These are phyloP conservation scores for Pogostemon cablin DNA, from an alignment of 257 asterid species.

Conservation along the genomic window DNA sequence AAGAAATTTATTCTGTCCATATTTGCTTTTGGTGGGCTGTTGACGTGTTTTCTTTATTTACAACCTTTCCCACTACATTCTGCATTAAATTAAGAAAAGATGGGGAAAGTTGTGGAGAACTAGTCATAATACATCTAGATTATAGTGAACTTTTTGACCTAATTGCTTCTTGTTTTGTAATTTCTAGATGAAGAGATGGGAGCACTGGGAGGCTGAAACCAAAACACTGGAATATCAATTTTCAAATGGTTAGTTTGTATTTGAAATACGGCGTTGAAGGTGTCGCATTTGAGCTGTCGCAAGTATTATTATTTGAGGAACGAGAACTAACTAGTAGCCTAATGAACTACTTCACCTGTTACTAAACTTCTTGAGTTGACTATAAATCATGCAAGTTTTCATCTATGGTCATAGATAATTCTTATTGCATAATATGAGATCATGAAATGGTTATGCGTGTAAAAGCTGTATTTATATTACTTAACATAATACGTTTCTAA, in stretches of 20 bases:
- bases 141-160: neutral
- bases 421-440: neutral
- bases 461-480: neutral
- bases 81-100: neutral
- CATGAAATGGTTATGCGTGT: constrained; percentile 1
- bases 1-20: neutral
- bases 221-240: constrained; percentile 67
- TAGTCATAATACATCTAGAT: neutral
- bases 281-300: too few relatives aligned
- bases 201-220: constrained; percentile 85
- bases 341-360: neutral
- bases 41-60: neutral
- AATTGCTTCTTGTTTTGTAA: constrained; percentile 10
- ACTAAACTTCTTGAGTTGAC: too few relatives aligned
- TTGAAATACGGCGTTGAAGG: too few relatives aligned
- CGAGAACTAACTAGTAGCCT: too few relatives aligned
- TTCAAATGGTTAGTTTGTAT: constrained; percentile 54
- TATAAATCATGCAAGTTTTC: neutral
- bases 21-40: neutral
- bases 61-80: neutral
- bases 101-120: neutral
- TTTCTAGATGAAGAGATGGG: constrained; percentile 75
- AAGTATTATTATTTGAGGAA: too few relatives aligned
- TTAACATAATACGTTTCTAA: too few relatives aligned
- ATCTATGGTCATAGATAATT: neutral